A percentile compares a stretch with the other conserved stretches of the same genome.
phyloP scores from a whole-genome alignment of 768 basidiomycete species.

The Termitomyces bulborhizus region DNA sequence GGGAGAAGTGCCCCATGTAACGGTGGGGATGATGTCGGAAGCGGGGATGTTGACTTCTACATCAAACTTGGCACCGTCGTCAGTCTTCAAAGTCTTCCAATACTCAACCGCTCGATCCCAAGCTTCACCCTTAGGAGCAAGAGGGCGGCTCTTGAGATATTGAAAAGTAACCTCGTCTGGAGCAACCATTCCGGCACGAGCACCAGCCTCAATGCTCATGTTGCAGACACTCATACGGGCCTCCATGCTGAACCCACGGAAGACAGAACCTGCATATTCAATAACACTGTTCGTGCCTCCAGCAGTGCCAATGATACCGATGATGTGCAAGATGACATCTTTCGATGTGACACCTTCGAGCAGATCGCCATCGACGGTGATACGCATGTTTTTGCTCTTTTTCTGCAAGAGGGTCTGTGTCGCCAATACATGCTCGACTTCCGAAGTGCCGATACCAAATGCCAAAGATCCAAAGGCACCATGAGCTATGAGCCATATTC shows the following conservation, averaged over 20 bases:
- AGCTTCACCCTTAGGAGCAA: conserved; percentile 76
- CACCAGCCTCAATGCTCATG: conserved; percentile 94
- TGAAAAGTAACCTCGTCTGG: conserved; percentile 84
- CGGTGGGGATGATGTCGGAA: conserved; percentile 82
- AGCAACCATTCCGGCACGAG: conserved; percentile 89
- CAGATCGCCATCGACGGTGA: conserved; percentile 79
- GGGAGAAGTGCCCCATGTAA: conserved; percentile 92
- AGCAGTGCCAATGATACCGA: conserved; percentile 88
- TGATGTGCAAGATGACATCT: conserved; percentile 87
- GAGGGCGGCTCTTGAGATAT: conserved; percentile 76
- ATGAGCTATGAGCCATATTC: conserved; percentile 46
- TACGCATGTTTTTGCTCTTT: conserved; percentile 90
- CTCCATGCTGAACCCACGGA: conserved; percentile 83
- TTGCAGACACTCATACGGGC: conserved; percentile 89
- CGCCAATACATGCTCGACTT: conserved; percentile 91
- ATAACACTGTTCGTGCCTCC: conserved; percentile 90
- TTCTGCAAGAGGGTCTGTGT: conserved; percentile 86
- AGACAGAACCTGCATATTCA: conserved; percentile 87
- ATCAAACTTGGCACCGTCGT: conserved; percentile 82
- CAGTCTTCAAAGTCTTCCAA: conserved; percentile 75
- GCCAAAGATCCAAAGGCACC: conserved; percentile 91
- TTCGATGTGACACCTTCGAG: conserved; percentile 82
- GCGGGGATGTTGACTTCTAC: conserved; percentile 74
- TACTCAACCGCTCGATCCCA: conserved; percentile 86
- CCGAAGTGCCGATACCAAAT: conserved; percentile 90